Evolutionary conservation across 2,329 filamentous ascomycete genomes (phyloP).

Genomic region (Colletotrichum spinosum): DNA sequence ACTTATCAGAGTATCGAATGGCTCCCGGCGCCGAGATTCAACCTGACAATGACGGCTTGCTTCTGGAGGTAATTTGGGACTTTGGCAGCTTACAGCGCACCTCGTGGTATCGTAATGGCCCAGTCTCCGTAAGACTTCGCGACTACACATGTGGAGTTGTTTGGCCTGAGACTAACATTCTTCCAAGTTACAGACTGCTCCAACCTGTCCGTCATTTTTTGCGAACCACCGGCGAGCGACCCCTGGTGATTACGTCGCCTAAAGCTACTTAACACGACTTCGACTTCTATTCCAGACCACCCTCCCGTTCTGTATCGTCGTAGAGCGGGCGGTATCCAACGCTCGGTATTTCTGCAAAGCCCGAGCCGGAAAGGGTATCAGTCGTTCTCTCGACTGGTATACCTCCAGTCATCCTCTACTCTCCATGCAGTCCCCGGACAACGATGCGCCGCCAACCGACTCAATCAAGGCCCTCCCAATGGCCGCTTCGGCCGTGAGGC

Average conservation of each 20-base stretch:
- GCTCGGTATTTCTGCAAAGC: slow-evolving; percentile 13
- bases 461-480: slow-evolving; percentile 77
- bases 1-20: slow-evolving; percentile 34
- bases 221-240: slow-evolving; percentile 27
- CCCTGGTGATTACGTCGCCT: slow-evolving; percentile 32
- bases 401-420: slow-evolving; percentile 47
- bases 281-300: slow-evolving; percentile 12
- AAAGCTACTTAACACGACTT: slow-evolving; percentile 18
- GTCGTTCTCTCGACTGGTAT: slow-evolving; percentile 30
- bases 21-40: slow-evolving; percentile 11
- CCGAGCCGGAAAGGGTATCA: slow-evolving; percentile 31
- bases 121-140: slow-evolving; percentile 24
- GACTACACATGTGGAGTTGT: not conserved
- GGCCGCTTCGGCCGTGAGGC: slow-evolving; percentile 68
- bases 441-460: slow-evolving; percentile 73
- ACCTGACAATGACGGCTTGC: slow-evolving; percentile 21
- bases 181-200: slow-evolving; percentile 14
- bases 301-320: not conserved
- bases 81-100: slow-evolving; percentile 4
- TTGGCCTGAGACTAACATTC: not conserved
- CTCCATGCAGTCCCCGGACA: slow-evolving; percentile 76
- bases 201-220: slow-evolving; percentile 2
- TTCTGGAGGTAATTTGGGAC: slow-evolving; percentile 6
- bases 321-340: not conserved
- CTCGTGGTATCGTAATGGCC: slow-evolving; percentile 23